phyloP scores from a whole-genome alignment of 2,329 filamentous ascomycete species.

The Aspergillus proliferans region DNA sequence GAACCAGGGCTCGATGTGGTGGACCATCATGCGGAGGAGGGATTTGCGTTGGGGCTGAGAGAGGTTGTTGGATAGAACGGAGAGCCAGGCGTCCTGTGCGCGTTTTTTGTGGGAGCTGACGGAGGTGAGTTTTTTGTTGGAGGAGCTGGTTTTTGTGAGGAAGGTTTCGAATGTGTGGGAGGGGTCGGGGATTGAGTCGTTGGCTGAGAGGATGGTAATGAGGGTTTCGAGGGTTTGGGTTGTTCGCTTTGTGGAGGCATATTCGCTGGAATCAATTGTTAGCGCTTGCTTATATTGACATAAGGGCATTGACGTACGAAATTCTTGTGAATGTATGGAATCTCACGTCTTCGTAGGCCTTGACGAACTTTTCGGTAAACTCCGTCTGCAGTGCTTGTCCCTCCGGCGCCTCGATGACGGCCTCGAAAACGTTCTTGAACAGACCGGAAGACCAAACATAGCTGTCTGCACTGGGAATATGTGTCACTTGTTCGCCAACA shows the following conservation, averaged over 20 bases:
- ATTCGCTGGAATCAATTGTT: conserved; percentile 24
- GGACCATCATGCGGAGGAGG: conserved; percentile 68
- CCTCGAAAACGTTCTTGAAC: conserved; percentile 59
- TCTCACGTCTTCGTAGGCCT: conserved; percentile 75
- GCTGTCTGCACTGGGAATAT: conserved; percentile 55
- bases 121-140: conserved; percentile 63
- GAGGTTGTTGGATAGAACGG: conserved; percentile 61
- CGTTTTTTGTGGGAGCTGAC: conserved; percentile 67
- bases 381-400: conserved; percentile 59
- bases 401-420: conserved; percentile 54
- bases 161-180: conserved; percentile 33
- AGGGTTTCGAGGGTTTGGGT: conserved; percentile 28
- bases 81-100: conserved; percentile 81
- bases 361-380: conserved; percentile 71
- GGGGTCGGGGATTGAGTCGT: conserved; percentile 61
- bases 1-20: conserved; percentile 83
- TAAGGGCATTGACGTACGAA: conserved; percentile 48
- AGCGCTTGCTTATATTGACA: background rate
- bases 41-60: conserved; percentile 70
- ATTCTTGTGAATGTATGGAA: conserved; percentile 74
- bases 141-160: conserved; percentile 49
- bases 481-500: conserved; percentile 69
- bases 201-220: conserved; percentile 36
- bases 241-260: conserved; percentile 22
- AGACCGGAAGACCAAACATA: conserved; percentile 64